Evolutionary conservation across 768 basidiomycete genomes (phyloP), one percentile per base, ranked within the genome.

Genomic region (Termitomyces sp.): DNA sequence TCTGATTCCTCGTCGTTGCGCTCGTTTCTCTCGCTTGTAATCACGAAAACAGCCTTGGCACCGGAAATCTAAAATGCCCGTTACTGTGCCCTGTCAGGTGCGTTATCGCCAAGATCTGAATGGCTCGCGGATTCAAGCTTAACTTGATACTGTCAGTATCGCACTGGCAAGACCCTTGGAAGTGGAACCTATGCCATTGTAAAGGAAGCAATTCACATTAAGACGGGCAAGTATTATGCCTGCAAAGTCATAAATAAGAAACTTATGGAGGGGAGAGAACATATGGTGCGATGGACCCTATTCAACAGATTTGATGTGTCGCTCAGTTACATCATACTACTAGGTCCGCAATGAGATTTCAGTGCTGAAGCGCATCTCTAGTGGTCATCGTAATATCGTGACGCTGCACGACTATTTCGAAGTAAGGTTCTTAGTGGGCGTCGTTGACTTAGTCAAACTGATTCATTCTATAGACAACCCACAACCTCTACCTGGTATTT

Each of bases 241-340:
- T 98, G 95, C 83, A 99, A 99, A 74, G 97, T 98, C 67, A 94
- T 98, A 76, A 98, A 96, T 85, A 98, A 98, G 82, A 94, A 95
- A 68, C 84, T 97, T 58, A 97, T 97, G 94, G 91, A 96, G 70
- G 96, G 96, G 5, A 80, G 96, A 62, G 96, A 98, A 75, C 87
- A 95, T 70, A 98, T 99, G 96, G 96, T 94, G 22, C 64, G 85
- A 68, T 38, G 32, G 7, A 50, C 56, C 38, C 12, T 53, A 26
- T 9, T 42, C 28, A 42, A 44, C 52, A 40, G 59, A 43, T 55
- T 58, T 50, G 36, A 49, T 28, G 26, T 33, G 44, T 62, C 55
- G 58, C 42, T 61, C 38, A 40, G 43, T 38, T 28, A 54, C 46
- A 46, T 45, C 54, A 18, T 43, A n/a, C 30, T 33, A 13, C 16